Evolutionary conservation across 2,329 filamentous ascomycete species (phyloP).

Genomic region (Colletotrichum salicis): DNA sequence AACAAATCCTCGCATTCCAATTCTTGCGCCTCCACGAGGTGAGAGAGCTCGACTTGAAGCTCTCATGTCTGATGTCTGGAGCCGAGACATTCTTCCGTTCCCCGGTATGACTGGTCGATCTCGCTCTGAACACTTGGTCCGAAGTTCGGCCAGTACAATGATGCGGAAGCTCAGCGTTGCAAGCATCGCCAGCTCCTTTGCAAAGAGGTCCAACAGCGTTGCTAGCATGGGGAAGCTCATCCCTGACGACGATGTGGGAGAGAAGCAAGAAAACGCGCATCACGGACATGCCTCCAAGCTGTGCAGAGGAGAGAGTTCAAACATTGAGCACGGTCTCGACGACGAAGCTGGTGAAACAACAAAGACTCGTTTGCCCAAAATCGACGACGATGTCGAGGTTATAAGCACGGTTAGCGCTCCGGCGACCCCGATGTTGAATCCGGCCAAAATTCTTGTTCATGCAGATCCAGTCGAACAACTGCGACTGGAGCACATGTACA

Average conservation of each 20-base stretch:
- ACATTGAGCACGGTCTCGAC: constrained; percentile 16
- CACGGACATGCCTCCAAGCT: constrained; percentile 17
- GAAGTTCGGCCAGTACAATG: constrained; percentile 83
- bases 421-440: constrained; percentile 18
- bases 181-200: constrained; percentile 81
- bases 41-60: constrained; percentile 83
- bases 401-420: constrained; percentile 35
- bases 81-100: constrained; percentile 80
- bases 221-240: constrained; percentile 47
- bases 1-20: constrained; percentile 70
- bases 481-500: not conserved
- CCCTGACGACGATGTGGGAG: constrained; percentile 43
- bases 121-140: constrained; percentile 76
- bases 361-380: constrained; percentile 38
- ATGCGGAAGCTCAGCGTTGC: constrained; percentile 89
- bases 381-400: constrained; percentile 40
- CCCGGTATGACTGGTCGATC: constrained; percentile 79
- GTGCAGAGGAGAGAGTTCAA: constrained; percentile 8
- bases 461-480: constrained; percentile 18
- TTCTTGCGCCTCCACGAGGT: constrained; percentile 77
- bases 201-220: constrained; percentile 73
- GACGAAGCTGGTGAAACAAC: constrained; percentile 28
- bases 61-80: constrained; percentile 83
- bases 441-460: constrained; percentile 14
- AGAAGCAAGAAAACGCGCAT: constrained; percentile 14